Evolutionary conservation across 176 grass and related monocot species (phyloP), one percentile per base, ranked within the genome.

Genomic region (Paspalum vaginatum): DNA sequence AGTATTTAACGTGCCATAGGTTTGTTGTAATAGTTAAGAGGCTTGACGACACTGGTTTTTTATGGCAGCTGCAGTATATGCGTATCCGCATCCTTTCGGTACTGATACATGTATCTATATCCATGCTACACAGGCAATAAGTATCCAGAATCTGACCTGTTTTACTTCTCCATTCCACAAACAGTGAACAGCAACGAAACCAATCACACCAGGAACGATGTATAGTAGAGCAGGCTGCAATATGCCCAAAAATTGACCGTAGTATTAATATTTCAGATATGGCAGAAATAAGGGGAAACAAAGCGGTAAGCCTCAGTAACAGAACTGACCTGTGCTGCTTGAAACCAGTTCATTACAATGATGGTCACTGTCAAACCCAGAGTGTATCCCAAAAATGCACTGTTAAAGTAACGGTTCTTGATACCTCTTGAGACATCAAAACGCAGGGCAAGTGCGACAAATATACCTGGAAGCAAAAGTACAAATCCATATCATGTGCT

Each of bases 271-370:
- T 70, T 63, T 13, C 13, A 13, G 47, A 53, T 18, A 77, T 42
- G 51, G 25, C 3, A 64, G 9, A 50, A 47, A 74, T 38, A 7
- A 70, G 38, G 26, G 44, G 26, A 15, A 70, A n/a, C 38, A 40
- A 65, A 8, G 40, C 56, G 15, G 8, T 61, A 87, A 83, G 64
- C 37, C 64, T 20, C 14, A 43, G 47, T 71, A 26, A 6, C 25
- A 59, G 11, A 71, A 80, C 66, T 74, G 68, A 89, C 95, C 90
- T 95, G 95, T 48, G 90, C 95, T 15, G 95, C 95, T 86, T 93
- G 92, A 81, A 98, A 95, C 92, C 92, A 95, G 73, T 98, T 98
- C 95, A 95, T 98, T 54, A 95, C 90, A 81, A 86, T 59, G 81
- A 95, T 91, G 6, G 95, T 95, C 71, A 91, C 69, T 5, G 79